A percentile compares a stretch with the other conserved stretches of the same genome.
Conservation (phyloP, 2,329 filamentous ascomycete genomes). For the Huntiella omanensis region DNA sequence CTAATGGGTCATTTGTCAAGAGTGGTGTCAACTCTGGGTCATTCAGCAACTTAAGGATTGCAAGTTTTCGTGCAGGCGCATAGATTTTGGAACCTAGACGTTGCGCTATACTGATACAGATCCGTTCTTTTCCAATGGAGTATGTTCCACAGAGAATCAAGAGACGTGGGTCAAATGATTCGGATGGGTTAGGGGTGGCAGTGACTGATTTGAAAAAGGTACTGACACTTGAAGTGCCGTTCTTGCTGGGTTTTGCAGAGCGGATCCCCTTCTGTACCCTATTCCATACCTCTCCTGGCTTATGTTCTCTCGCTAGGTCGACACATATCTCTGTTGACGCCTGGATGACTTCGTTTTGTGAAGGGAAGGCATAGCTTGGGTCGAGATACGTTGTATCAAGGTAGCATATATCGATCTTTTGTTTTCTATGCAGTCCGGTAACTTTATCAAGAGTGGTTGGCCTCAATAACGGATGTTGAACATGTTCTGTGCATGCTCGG, state of each 20-base stretch:
- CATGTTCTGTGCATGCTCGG: conserved; percentile 67
- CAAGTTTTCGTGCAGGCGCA: conserved; percentile 63
- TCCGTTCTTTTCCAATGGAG: conserved; percentile 92
- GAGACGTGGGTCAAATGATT: conserved; percentile 22
- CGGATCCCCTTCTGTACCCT: conserved; percentile 15
- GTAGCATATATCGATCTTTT: conserved; percentile 89
- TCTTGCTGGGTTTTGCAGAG: conserved; percentile 14
- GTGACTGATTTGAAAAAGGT: conserved; percentile 29
- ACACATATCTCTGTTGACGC: conserved; percentile 78
- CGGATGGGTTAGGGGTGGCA: conserved; percentile 13
- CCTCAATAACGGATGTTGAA: conserved; percentile 62
- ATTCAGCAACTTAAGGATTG: conserved; percentile 67
- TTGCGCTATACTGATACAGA: conserved; percentile 79
- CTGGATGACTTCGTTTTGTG: conserved; percentile 68
- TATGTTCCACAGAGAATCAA: conserved; percentile 92
- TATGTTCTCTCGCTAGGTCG: conserved; percentile 49
- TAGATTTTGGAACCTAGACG: conserved; percentile 80
- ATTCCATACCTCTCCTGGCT: conserved; percentile 23
- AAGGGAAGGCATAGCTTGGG: conserved; percentile 85
- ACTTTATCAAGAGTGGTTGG: conserved; percentile 54
- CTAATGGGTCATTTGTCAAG: conserved; percentile 60
- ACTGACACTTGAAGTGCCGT: conserved; percentile 20
- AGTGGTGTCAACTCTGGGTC: conserved; percentile 62
- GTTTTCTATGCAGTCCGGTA: conserved; percentile 53
- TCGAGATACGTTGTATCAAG: conserved; percentile 95